Percentiles rank a stretch among this genome's conserved stretches.
Conservation (phyloP, 805 yeast genomes). For the Blastobotrys chiropterorum region DNA sequence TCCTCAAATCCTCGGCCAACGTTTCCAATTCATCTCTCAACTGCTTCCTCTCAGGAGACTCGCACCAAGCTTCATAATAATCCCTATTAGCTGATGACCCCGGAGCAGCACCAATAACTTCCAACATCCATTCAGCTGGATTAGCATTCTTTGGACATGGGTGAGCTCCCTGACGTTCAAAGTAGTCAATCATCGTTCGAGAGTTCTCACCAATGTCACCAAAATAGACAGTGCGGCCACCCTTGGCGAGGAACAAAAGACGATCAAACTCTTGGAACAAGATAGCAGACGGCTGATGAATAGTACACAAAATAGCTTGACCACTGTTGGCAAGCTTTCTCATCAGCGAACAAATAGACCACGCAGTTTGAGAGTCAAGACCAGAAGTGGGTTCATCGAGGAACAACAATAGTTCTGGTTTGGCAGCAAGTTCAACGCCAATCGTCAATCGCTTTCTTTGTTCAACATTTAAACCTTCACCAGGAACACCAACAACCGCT, state of each 20-base stretch:
- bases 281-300: slow-evolving; percentile 82
- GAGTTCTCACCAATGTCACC: slow-evolving; percentile 65
- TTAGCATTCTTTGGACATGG: slow-evolving; percentile 64
- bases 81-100: slow-evolving; percentile 29
- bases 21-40: slow-evolving; percentile 48
- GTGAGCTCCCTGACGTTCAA: slow-evolving; percentile 59
- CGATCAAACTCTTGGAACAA: slow-evolving; percentile 74
- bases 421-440: slow-evolving; percentile 63
- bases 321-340: slow-evolving; percentile 54
- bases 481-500: slow-evolving; percentile 69
- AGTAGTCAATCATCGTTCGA: slow-evolving; percentile 52
- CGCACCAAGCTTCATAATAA: slow-evolving; percentile 65
- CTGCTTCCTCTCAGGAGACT: slow-evolving; percentile 54
- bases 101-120: slow-evolving; percentile 39
- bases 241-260: slow-evolving; percentile 58
- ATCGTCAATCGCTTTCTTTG: slow-evolving; percentile 58
- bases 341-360: slow-evolving; percentile 59
- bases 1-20: slow-evolving; percentile 56
- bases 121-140: slow-evolving; percentile 92
- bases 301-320: slow-evolving; percentile 65
- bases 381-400: slow-evolving; percentile 68
- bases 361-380: slow-evolving; percentile 61
- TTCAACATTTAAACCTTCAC: slow-evolving; percentile 61
- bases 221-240: slow-evolving; percentile 71
- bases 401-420: slow-evolving; percentile 53